Percentiles rank a stretch among this genome's conserved stretches.
phyloP scores from a whole-genome alignment of 352 stramenopile species.

The Blastocystis sp. region DNA sequence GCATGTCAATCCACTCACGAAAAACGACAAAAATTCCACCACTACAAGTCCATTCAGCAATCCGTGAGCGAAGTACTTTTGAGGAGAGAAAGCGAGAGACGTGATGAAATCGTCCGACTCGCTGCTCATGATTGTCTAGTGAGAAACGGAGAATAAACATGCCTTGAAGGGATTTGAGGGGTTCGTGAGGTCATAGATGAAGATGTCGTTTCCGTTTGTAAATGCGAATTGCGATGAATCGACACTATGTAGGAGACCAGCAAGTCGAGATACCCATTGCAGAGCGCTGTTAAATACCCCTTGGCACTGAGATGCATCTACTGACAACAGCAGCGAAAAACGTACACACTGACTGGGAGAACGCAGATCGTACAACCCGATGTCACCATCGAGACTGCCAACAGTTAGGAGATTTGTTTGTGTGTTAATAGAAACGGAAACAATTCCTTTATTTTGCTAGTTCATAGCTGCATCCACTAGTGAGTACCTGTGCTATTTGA shows the following conservation, averaged over 20 bases:
- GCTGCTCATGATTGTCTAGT: background rate
- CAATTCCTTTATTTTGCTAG: constrained; percentile 14
- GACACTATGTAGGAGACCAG: background rate
- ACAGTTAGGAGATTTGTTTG: background rate
- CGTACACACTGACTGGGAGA: background rate
- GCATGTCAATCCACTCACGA: background rate
- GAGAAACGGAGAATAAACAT: background rate
- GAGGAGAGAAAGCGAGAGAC: background rate
- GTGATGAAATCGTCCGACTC: constrained; percentile 4
- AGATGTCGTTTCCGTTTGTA: constrained; percentile 32
- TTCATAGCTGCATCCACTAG: background rate
- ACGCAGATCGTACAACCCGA: background rate
- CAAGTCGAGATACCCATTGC: background rate
- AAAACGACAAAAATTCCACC: constrained; percentile 1
- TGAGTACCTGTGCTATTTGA: background rate
- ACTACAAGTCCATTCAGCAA: constrained; percentile 7
- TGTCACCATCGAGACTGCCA: constrained; percentile 21
- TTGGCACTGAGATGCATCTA: constrained; percentile 50
- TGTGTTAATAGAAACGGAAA: constrained; percentile 6
- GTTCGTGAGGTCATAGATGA: constrained; percentile 27
- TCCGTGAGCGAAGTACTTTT: constrained; percentile 20
- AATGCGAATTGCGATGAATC: background rate
- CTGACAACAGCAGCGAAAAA: background rate
- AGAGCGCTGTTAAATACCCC: background rate
- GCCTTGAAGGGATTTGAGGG: background rate